phyloP scores from a whole-genome alignment of 179 eudicot species.

The Spergularia azorica region DNA sequence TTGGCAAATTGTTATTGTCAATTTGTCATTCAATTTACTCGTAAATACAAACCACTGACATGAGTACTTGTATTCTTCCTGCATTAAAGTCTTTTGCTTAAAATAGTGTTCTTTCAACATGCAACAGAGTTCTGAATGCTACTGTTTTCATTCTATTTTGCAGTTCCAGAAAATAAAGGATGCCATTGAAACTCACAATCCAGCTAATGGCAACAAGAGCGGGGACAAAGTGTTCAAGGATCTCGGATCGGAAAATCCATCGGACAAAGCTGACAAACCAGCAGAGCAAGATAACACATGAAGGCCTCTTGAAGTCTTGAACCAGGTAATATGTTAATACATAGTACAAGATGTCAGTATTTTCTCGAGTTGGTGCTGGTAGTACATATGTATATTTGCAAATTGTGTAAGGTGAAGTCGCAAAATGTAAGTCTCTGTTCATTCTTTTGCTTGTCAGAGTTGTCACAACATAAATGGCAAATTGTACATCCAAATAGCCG shows the following conservation, averaged over 20 bases:
- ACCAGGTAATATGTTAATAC: slow-evolving; percentile 23
- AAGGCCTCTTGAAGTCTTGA: background rate
- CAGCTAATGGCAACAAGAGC: slow-evolving; percentile 49
- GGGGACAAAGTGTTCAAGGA: slow-evolving; percentile 31
- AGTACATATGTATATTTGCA: slow-evolving; percentile 33
- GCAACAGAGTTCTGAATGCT: too few relatives aligned
- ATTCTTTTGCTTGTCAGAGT: slow-evolving; percentile 15
- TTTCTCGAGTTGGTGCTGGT: slow-evolving; percentile 11
- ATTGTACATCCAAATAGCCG: slow-evolving; percentile 18
- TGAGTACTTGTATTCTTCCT: background rate
- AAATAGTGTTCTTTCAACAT: too few relatives aligned
- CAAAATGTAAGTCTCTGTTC: slow-evolving; percentile 29
- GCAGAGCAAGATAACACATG: slow-evolving; percentile 22
- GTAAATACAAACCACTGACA: too few relatives aligned
- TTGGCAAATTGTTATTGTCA: too few relatives aligned
- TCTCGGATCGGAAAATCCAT: slow-evolving; percentile 5
- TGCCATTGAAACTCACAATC: slow-evolving; percentile 62
- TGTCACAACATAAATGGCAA: slow-evolving; percentile 13
- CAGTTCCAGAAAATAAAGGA: slow-evolving; percentile 93
- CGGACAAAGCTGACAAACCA: slow-evolving; percentile 20
- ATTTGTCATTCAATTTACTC: too few relatives aligned
- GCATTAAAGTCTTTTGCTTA: background rate
- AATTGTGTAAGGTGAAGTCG: slow-evolving; percentile 25
- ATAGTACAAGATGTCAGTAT: slow-evolving; percentile 22
- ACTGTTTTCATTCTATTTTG: slow-evolving; percentile 3